phyloP scores from a whole-genome alignment of 2,329 filamentous ascomycete species.

The Trichoderma sp. region DNA sequence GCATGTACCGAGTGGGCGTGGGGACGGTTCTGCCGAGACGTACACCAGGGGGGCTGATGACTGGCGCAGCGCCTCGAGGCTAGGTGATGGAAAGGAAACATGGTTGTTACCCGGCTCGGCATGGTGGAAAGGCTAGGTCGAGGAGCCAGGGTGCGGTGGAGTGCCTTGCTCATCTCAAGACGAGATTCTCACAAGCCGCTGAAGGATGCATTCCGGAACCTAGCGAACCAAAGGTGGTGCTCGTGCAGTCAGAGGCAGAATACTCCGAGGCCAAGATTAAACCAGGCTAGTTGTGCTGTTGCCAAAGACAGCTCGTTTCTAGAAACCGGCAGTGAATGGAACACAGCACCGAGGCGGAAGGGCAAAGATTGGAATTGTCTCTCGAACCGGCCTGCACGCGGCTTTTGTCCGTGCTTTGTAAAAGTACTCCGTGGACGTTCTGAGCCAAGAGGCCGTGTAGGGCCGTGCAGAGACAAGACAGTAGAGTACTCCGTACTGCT shows the following conservation, averaged over 20 bases:
- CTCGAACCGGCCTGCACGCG: not conserved
- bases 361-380: not conserved
- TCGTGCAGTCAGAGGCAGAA: slow-evolving; percentile 33
- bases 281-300: slow-evolving; percentile 17
- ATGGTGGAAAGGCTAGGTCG: slow-evolving; percentile 20
- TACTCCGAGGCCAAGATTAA: slow-evolving; percentile 31
- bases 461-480: not conserved
- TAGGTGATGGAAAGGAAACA: slow-evolving; percentile 7
- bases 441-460: slow-evolving; percentile 6
- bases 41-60: slow-evolving; percentile 22
- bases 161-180: slow-evolving; percentile 16
- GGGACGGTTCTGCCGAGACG: slow-evolving; percentile 27
- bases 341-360: not conserved
- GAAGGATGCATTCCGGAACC: slow-evolving; percentile 23
- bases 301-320: slow-evolving; percentile 35
- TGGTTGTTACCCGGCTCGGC: slow-evolving; percentile 23
- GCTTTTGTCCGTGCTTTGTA: not conserved
- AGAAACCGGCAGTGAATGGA: slow-evolving; percentile 32
- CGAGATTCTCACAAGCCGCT: slow-evolving; percentile 15
- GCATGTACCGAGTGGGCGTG: slow-evolving; percentile 24
- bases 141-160: slow-evolving; percentile 21
- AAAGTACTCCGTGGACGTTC: not conserved
- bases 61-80: slow-evolving; percentile 21
- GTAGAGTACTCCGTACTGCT: not conserved
- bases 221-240: slow-evolving; percentile 19